Evolutionary conservation across 495 filamentous ascomycete species (phyloP).

Genomic region (Penicillium paxilli): DNA sequence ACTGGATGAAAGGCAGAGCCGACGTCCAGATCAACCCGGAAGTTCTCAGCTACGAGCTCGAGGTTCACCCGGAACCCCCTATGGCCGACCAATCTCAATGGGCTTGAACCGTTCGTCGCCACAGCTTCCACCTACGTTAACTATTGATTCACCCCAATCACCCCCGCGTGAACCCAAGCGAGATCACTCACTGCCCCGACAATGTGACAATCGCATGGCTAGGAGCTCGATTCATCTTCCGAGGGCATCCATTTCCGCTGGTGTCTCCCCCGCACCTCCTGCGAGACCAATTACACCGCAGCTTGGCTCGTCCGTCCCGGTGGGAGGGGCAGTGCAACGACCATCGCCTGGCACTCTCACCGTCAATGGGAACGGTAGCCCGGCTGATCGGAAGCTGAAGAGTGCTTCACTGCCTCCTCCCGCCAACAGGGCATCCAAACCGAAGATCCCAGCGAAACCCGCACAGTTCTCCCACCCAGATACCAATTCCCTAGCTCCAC

Average conservation of each 20-base stretch:
- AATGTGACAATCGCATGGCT: constrained; percentile 24
- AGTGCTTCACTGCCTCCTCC: constrained; percentile 61
- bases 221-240: constrained; percentile 28
- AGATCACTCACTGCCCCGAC: constrained; percentile 8
- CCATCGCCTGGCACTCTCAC: constrained; percentile 43
- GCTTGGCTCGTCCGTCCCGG: constrained; percentile 50
- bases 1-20: constrained; percentile 30
- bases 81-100: constrained; percentile 51
- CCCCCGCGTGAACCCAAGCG: constrained; percentile 53
- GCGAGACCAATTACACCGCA: constrained; percentile 48
- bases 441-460: constrained; percentile 61
- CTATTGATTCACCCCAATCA: constrained; percentile 73
- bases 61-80: constrained; percentile 29
- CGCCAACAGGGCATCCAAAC: constrained; percentile 80
- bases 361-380: constrained; percentile 21
- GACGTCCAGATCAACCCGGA: constrained; percentile 21
- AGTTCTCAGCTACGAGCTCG: constrained; percentile 30
- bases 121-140: constrained; percentile 66
- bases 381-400: constrained; percentile 35
- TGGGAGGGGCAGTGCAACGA: constrained; percentile 51
- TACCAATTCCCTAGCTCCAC: constrained; percentile 34
- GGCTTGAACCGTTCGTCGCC: constrained; percentile 53
- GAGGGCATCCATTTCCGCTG: constrained; percentile 29
- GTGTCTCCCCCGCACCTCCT: constrained; percentile 44
- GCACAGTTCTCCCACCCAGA: constrained; percentile 34